Conservation (phyloP, 2,329 filamentous ascomycete genomes). For the Trichothecium sympodiale region DNA sequence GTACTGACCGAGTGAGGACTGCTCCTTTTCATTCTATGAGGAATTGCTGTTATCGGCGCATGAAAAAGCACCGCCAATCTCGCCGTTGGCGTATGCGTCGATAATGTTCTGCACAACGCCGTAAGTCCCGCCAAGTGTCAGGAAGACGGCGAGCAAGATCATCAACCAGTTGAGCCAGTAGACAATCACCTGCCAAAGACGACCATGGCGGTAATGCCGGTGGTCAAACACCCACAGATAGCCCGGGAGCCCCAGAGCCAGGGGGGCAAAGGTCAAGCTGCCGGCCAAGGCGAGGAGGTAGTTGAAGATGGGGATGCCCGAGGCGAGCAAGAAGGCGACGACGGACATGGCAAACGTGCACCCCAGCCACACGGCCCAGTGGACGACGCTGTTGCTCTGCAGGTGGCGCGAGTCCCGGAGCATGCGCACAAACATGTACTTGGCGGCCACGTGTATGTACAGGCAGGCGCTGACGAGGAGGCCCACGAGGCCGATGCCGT, state of each 20-base stretch:
- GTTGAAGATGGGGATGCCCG: slow-evolving; percentile 23
- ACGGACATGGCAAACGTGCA: slow-evolving; percentile 17
- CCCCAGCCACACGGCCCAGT: slow-evolving; percentile 25
- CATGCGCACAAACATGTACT: slow-evolving; percentile 27
- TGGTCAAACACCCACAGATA: slow-evolving; percentile 26
- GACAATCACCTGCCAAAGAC: slow-evolving; percentile 12
- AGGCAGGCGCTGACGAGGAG: slow-evolving; percentile 25
- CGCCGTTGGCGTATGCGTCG: slow-evolving; percentile 32
- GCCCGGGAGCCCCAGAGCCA: slow-evolving; percentile 22
- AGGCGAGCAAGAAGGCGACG: slow-evolving; percentile 19
- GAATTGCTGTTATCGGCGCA: slow-evolving; percentile 32
- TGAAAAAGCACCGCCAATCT: slow-evolving; percentile 33
- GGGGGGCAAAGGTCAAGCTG: slow-evolving; percentile 21
- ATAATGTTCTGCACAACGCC: slow-evolving; percentile 37
- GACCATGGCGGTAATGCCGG: slow-evolving; percentile 17
- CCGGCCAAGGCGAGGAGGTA: slow-evolving; percentile 21
- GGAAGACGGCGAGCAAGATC: slow-evolving; percentile 22
- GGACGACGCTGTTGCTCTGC: slow-evolving; percentile 19
- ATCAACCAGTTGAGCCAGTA: slow-evolving; percentile 23
- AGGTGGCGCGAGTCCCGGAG: slow-evolving; percentile 24
- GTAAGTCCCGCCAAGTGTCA: slow-evolving; percentile 28
- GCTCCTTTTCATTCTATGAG: no score
- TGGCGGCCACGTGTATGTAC: slow-evolving; percentile 26
- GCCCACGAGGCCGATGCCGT: slow-evolving; percentile 46
- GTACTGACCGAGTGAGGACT: no score